Percentiles rank a stretch among this genome's conserved stretches.
These are phyloP conservation scores for Catunica adiposa DNA, from an alignment of 2,329 filamentous ascomycete genomes.

Conservation along the genomic window DNA sequence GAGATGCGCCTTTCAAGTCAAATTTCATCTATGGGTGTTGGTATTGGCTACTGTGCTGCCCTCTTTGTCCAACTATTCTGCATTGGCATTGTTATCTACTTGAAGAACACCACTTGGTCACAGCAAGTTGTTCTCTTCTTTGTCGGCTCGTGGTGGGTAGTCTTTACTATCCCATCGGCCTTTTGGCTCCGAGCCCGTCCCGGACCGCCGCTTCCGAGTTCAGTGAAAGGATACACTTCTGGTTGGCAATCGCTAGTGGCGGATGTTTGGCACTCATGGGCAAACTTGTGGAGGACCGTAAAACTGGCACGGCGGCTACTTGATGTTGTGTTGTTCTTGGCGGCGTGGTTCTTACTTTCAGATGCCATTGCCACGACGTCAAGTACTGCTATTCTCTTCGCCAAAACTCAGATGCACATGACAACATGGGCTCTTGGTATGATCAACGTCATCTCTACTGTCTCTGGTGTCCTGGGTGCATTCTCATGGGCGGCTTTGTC, in stretches of 20 bases:
- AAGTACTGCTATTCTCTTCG: slow-evolving; percentile 86
- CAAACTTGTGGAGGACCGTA: slow-evolving; percentile 64
- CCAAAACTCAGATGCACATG: slow-evolving; percentile 88
- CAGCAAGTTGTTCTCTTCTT: slow-evolving; percentile 74
- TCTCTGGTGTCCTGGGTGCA: slow-evolving; percentile 69
- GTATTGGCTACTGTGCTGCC: slow-evolving; percentile 80
- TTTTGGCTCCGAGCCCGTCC: slow-evolving; percentile 78
- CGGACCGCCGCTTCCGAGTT: slow-evolving; percentile 55
- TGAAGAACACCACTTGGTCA: slow-evolving; percentile 66
- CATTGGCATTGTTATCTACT: slow-evolving; percentile 57
- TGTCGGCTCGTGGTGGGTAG: slow-evolving; percentile 81
- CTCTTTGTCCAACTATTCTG: slow-evolving; percentile 68
- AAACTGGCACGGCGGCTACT: slow-evolving; percentile 54
- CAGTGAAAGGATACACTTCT: slow-evolving; percentile 19
- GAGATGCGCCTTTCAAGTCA: slow-evolving; percentile 73
- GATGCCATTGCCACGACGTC: slow-evolving; percentile 91
- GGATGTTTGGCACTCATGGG: slow-evolving; percentile 76
- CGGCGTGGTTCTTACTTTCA: slow-evolving; percentile 85
- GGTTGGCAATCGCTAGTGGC: slow-evolving; percentile 24
- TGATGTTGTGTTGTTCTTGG: slow-evolving; percentile 64
- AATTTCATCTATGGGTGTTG: slow-evolving; percentile 84
- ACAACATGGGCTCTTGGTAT: slow-evolving; percentile 70
- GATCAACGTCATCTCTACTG: slow-evolving; percentile 84
- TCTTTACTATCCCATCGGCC: slow-evolving; percentile 77
- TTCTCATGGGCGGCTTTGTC: slow-evolving; percentile 79